Conservation (phyloP, 371 early-diverging fungal species). For the Circinella umbellata region DNA sequence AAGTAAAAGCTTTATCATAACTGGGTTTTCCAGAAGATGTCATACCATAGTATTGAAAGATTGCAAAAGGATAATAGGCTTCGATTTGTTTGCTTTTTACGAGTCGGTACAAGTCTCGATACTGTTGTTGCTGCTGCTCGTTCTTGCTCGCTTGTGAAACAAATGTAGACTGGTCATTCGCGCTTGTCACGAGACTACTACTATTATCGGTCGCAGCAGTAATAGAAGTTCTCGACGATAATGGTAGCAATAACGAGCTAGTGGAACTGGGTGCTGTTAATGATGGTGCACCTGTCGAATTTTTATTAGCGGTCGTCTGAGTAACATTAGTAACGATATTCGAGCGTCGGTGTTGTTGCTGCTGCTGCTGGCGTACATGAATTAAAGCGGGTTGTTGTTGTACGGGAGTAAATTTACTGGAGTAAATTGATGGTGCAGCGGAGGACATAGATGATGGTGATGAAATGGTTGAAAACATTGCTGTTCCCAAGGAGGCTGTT, state of each 20-base stretch:
- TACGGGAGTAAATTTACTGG: slow-evolving; percentile 2
- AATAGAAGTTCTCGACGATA: background rate
- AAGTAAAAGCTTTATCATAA: slow-evolving; percentile 13
- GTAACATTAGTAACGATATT: background rate
- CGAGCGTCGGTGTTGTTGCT: background rate
- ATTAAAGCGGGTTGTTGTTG: background rate
- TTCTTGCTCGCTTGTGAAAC: background rate
- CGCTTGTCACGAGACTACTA: slow-evolving; percentile 1
- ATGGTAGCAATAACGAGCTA: background rate
- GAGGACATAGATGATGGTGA: slow-evolving; percentile 23
- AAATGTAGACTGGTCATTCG: slow-evolving; percentile 4
- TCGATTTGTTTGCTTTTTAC: slow-evolving; percentile 11
- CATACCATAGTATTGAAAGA: slow-evolving; percentile 14
- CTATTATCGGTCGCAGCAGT: background rate
- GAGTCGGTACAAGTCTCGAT: slow-evolving; percentile 1
- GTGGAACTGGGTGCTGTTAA: background rate
- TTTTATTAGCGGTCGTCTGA: background rate
- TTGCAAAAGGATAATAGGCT: slow-evolving; percentile 13
- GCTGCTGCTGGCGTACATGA: slow-evolving; percentile 6
- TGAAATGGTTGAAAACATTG: slow-evolving; percentile 21
- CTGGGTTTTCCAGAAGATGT: slow-evolving; percentile 15
- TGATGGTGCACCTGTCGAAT: background rate
- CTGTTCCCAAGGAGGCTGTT: slow-evolving; percentile 1
- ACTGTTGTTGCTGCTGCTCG: background rate
- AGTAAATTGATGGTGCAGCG: slow-evolving; percentile 14